Base-by-base conservation (phyloP, 75 land plant genomes). In the Isoetes taiwanensis region DNA sequence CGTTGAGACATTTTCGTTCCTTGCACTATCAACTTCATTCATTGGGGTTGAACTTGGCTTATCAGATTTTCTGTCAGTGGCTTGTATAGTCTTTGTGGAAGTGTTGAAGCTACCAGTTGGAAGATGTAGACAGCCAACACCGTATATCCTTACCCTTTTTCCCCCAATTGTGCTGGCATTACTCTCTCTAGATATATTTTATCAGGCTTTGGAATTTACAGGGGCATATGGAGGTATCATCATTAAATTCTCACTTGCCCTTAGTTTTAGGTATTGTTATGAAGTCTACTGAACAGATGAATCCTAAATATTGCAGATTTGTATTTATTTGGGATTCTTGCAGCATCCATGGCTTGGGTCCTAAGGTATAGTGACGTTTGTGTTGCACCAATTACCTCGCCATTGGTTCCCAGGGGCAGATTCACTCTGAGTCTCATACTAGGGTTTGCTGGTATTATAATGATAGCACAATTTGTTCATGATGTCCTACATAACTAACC, bases 141-240 rank as follows among this genome's bases (percentile, higher is more conserved):
- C 98, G 24, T 93, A 81, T 52, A 19, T 81, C 2, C 52, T 93
- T 41, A 76, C 90, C 16, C 34, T 87, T 54, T 0, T 83, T 58
- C 98, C 98, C 31, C 98, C 98, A n/a, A n/a, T 87, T 53, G 34
- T 64, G 16, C 54, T 87, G 16, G 62, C 95, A 32, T 65, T 87
- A 53, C 46, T 81, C 9, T 78, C 88, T 40, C 98, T 95, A 9
- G 79, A 84, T 19, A 93, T 93, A 63, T 93, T 93, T 69, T 93
- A 80, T 72, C 77, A 87, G 72, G 95, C 98, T 1, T 61, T 93
- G 68, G 90, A 93, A 43, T 87, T 93, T 71, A 95, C 98, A 26
- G 98, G 95, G 54, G 78, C 98, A 6, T 93, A 93, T 74, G 98
- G 98, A 76, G 98, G 98, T 93, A 77, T n/a, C n/a, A n/a, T n/a